These are phyloP conservation scores for Citrus inodora DNA, from an alignment of 345 rosid genomes.

Conservation along the genomic window DNA sequence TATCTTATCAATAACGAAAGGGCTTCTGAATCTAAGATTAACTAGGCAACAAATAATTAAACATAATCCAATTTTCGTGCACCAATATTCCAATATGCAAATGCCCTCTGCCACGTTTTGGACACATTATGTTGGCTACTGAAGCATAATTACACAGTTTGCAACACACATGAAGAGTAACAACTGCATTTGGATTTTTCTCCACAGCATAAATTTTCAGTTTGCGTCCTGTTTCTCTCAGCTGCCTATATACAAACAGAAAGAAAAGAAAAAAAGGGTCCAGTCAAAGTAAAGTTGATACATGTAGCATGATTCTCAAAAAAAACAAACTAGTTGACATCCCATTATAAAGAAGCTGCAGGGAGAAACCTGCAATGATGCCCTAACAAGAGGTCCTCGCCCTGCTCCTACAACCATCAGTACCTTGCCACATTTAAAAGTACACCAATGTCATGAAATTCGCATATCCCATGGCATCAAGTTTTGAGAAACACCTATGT, in stretches of 20 bases:
- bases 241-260: conserved; percentile 62
- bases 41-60: not conserved
- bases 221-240: conserved; percentile 85
- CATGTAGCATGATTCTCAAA: not conserved
- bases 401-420: conserved; percentile 99
- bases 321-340: conserved; percentile 11
- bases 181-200: conserved; percentile 98
- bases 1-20: not conserved
- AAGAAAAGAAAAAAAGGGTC: conserved; percentile 12
- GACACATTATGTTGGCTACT: not conserved
- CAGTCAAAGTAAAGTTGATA: conserved; percentile 13
- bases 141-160: not conserved
- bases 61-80: not conserved
- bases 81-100: not conserved
- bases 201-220: conserved; percentile 90
- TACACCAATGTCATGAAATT: not conserved
- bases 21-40: not conserved
- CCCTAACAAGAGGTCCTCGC: conserved; percentile 98
- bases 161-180: conserved; percentile 88
- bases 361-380: conserved; percentile 77
- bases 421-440: conserved; percentile 43
- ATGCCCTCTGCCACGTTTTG: not conserved
- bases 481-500: not conserved
- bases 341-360: conserved; percentile 15
- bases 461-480: not conserved